Base-by-base conservation (phyloP, 768 basidiomycete species). In the Boletellus emodensis region DNA sequence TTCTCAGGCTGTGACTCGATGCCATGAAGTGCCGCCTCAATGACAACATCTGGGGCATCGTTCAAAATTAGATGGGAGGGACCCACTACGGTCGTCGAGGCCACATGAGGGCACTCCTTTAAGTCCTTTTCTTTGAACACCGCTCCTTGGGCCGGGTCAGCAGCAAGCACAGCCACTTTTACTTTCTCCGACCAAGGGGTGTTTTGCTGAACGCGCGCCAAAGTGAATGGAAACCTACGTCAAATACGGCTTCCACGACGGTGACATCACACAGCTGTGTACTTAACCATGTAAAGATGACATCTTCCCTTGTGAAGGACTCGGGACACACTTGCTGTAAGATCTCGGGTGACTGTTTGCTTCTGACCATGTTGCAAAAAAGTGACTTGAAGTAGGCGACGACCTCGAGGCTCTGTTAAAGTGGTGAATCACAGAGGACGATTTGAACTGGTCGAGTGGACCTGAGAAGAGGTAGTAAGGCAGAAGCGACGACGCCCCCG, bases 371-470 rank as follows among this genome's bases (percentile, higher is more conserved):
- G 24, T 42, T 18, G 4, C 10, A 0, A 2, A 37, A n/a, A 1
- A 17, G 0, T 12, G 11, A 32, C 28, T 11, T 43, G 30, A 6
- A 1, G 3, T 6, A 6, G 7, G 24, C 30, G 6, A 22, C 0
- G 4, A 0, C 0, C 15, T 54, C 41, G 7, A 44, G 15, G 8
- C 15, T 7, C 6, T 3, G 9, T 20, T 55, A 46, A 12, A 62
- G 43, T 2, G 57, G 57, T 4, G 62, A 51, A 13, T 65, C 65
- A 12, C 53, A n/a, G 14, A 67, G 48, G 34, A 66, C 28, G 32
- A 64, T 54, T 0, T 34, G 40, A 32, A 57, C 48, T 0, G 46
- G 30, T 13, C 24, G 52, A 1, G 55, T 30, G 12, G 43, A 40
- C 6, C 55, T 46, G 35, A 67, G 44, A 7, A 58, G 22, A 15